phyloP scores from a whole-genome alignment of 1,139 yeast genomes.

The Pichiaceae sp. region DNA sequence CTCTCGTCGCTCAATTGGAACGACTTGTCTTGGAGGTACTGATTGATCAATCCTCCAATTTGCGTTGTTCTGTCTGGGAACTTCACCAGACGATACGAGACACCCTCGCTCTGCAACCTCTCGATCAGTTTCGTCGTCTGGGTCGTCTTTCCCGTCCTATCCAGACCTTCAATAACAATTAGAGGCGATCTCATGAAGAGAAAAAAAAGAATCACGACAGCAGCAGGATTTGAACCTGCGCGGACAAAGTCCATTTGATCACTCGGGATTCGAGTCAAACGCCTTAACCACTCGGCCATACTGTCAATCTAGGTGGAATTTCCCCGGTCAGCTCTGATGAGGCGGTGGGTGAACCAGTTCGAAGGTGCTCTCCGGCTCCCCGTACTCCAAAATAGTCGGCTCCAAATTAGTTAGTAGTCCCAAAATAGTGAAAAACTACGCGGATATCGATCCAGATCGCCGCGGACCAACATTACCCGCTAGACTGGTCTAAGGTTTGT shows the following conservation, averaged over 20 bases:
- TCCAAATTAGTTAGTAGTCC: too few species aligned
- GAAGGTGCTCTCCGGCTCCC: too few species aligned
- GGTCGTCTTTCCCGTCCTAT: constrained; percentile 90
- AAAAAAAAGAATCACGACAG: constrained; percentile 42
- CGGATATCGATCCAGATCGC: too few species aligned
- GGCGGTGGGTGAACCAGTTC: too few species aligned
- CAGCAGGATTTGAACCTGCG: constrained; percentile 91
- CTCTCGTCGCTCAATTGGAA: constrained; percentile 60
- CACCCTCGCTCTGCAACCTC: constrained; percentile 12
- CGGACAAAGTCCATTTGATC: constrained; percentile 77
- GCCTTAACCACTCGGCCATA: constrained; percentile 35
- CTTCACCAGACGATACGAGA: constrained; percentile 44
- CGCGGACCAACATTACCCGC: too few species aligned
- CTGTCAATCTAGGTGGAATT: constrained; percentile 13
- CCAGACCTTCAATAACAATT: constrained; percentile 86
- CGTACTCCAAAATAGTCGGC: too few species aligned
- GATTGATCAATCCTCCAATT: constrained; percentile 71
- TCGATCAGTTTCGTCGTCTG: constrained; percentile 48
- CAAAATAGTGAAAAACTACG: too few species aligned
- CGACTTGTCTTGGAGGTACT: constrained; percentile 49
- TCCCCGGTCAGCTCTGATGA: too few species aligned
- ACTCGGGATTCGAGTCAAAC: constrained; percentile 61
- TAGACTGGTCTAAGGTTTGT: too few species aligned
- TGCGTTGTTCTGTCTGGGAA: constrained; percentile 84
- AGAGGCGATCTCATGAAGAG: constrained; percentile 49